phyloP scores from a whole-genome alignment of 2,329 filamentous ascomycete genomes.

The Sporothrix phasma region DNA sequence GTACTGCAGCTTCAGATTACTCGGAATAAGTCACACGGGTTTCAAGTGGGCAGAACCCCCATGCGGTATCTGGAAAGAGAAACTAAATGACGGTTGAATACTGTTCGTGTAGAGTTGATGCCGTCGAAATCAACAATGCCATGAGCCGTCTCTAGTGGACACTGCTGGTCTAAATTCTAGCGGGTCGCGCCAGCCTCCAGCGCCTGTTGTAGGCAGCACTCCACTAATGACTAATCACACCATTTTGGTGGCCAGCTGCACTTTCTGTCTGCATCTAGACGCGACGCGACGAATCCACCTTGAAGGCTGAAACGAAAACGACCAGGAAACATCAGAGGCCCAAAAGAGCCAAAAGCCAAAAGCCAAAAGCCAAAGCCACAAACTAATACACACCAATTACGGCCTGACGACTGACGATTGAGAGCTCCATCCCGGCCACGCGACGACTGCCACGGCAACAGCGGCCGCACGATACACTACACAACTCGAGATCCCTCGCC shows the following conservation, averaged over 20 bases:
- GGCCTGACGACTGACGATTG: neutral
- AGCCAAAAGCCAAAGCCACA: too few relatives aligned
- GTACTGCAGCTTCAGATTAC: too few relatives aligned
- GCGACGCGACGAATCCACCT: conserved; percentile 9
- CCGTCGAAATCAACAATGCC: neutral
- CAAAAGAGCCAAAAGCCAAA: neutral
- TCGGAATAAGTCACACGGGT: too few relatives aligned
- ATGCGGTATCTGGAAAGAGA: neutral
- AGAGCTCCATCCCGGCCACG: too few relatives aligned
- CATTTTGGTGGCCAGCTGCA: neutral
- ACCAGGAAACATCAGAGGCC: neutral
- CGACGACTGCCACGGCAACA: neutral
- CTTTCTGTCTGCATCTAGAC: neutral
- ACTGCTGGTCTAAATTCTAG: neutral
- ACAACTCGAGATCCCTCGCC: neutral
- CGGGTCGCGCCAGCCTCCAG: neutral
- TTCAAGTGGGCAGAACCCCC: too few relatives aligned
- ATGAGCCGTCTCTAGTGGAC: too few relatives aligned
- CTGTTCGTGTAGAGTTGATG: neutral
- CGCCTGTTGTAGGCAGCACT: neutral
- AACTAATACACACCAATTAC: neutral
- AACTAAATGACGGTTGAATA: neutral
- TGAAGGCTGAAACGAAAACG: neutral
- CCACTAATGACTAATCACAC: conserved; percentile 8
- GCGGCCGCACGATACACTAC: neutral